Conservation (phyloP, 2,329 filamentous ascomycete genomes). For the Chaetothyriales sp. region DNA sequence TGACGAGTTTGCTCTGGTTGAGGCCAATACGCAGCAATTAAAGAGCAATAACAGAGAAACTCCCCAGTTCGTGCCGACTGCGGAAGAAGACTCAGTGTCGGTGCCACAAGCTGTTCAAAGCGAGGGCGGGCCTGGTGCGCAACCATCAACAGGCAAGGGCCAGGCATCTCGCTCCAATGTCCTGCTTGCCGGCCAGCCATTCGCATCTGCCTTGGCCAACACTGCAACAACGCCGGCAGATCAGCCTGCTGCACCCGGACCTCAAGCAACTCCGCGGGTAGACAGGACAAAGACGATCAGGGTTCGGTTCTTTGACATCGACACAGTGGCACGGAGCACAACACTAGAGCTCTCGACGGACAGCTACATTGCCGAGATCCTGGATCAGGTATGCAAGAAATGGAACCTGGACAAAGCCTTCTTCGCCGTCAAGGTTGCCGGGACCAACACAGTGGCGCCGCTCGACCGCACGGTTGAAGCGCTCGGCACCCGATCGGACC, state of each 20-base stretch:
- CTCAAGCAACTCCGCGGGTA: constrained; percentile 38
- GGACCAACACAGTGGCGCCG: constrained; percentile 48
- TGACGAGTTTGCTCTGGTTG: constrained; percentile 51
- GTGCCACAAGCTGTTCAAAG: constrained; percentile 14
- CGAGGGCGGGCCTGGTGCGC: constrained; percentile 1
- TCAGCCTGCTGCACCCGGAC: constrained; percentile 25
- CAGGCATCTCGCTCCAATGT: constrained; percentile 23
- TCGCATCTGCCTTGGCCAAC: constrained; percentile 32
- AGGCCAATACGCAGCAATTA: constrained; percentile 40
- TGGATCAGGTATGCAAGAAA: constrained; percentile 47
- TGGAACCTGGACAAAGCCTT: constrained; percentile 50
- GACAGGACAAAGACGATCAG: constrained; percentile 43
- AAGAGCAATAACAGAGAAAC: constrained; percentile 44
- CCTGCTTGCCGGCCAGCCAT: constrained; percentile 28
- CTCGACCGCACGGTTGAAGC: constrained; percentile 51
- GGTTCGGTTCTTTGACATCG: constrained; percentile 45
- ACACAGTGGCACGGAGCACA: constrained; percentile 39
- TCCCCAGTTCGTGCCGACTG: constrained; percentile 32
- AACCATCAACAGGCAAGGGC: constrained; percentile 14
- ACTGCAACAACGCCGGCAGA: constrained; percentile 32
- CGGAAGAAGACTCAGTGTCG: constrained; percentile 21
- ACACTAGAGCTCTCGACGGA: constrained; percentile 46
- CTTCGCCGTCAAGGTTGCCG: constrained; percentile 47
- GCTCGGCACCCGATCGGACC: constrained; percentile 42
- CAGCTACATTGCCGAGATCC: constrained; percentile 52